Evolutionary conservation across 495 filamentous ascomycete species (phyloP).

Genomic region (Tuber calosporum): DNA sequence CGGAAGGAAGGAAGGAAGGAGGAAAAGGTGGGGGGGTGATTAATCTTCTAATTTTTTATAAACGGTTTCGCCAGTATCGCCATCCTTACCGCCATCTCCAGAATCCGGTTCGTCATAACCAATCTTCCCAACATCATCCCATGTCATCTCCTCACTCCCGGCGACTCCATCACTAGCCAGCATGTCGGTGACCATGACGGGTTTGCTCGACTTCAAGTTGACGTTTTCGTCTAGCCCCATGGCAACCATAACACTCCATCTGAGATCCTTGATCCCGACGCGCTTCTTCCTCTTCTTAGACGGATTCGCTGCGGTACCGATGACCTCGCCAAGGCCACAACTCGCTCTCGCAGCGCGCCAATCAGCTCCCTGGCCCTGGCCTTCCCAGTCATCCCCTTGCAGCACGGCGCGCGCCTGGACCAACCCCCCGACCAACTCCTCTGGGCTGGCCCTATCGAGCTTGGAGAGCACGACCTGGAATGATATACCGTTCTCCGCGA

Average conservation of each 20-base stretch:
- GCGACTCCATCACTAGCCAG: background rate
- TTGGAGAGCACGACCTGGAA: conserved; percentile 82
- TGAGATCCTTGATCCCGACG: conserved; percentile 37
- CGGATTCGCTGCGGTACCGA: conserved; percentile 47
- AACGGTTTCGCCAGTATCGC: background rate
- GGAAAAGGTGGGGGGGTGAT: background rate
- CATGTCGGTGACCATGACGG: background rate
- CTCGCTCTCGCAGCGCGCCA: conserved; percentile 37
- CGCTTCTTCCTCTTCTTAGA: conserved; percentile 25
- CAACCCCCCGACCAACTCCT: conserved; percentile 28
- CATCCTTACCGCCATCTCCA: background rate
- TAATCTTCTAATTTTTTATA: background rate
- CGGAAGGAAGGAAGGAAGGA: background rate
- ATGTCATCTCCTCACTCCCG: background rate
- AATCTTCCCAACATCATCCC: background rate
- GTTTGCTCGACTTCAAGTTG: background rate
- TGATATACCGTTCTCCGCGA: conserved; percentile 57
- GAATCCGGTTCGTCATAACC: background rate
- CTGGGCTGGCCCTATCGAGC: conserved; percentile 53
- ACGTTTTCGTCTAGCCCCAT: conserved; percentile 26
- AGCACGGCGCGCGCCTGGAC: conserved; percentile 28
- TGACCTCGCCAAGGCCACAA: conserved; percentile 48
- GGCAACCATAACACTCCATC: conserved; percentile 39
- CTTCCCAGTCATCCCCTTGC: conserved; percentile 41
- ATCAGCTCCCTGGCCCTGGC: conserved; percentile 25